Evolutionary conservation across 2,329 filamentous ascomycete species (phyloP), one percentile per base, ranked within the genome.

Genomic region (Talaromyces marneffei): DNA sequence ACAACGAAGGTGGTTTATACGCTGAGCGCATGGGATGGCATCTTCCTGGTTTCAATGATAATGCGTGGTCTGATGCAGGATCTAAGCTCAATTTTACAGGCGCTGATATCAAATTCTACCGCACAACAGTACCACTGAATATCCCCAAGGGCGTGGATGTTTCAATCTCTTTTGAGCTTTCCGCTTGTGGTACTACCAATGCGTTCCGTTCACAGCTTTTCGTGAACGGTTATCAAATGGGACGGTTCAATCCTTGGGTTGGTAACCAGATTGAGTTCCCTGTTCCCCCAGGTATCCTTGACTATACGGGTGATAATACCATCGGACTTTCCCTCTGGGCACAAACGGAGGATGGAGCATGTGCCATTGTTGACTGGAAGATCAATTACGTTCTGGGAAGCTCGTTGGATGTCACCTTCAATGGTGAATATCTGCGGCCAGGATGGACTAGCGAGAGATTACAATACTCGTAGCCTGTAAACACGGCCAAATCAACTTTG

Each of bases 181-280:
- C 44, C 6, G 44, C 44, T n/a, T 48, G 44, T n/a, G 44, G 44
- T 6, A 29, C 44, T 29, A 48, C 44, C 7, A n/a, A 48, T 27
- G 44, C 44, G 25, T 54, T 54, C 52, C 78, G 85, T 10, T 82
- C 80, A 0, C 79, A 85, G 66, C 69, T 87, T 2, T 87, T 84
- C 60, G 79, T 87, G n/a, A 87, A 87, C 60, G 85, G 85, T 0
- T 87, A 87, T 66, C 84, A 87, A 67, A 87, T 85, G 65, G 85
- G 82, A 1, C 79, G 83, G 7, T 87, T 81, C 66, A 81, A 83
- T 62, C 83, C 85, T 0, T 79, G 82, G 55, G 84, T 87, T 40
- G 85, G 85, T 0, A 82, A 85, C 52, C 85, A 87, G 72, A 76
- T 82, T 16, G 75, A 79, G 16, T 87, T 85, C 66, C 85, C 85